Percentiles rank a stretch among this genome's conserved stretches.
These are phyloP conservation scores for Candida ficus DNA, from an alignment of 805 yeast species.

Conservation along the genomic window DNA sequence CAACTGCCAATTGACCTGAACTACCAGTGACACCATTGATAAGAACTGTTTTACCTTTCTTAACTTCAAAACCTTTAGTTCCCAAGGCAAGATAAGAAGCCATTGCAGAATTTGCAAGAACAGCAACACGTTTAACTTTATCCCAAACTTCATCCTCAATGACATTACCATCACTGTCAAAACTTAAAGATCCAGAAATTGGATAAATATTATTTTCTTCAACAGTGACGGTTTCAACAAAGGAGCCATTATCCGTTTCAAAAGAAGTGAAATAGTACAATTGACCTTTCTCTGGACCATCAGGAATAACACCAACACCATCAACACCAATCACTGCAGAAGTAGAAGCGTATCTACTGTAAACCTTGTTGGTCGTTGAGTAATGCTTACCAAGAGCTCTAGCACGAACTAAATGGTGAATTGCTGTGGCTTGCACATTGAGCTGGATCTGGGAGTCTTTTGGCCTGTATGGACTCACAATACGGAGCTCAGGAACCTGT, in stretches of 20 bases:
- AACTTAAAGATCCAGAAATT: neutral
- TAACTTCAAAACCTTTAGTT: neutral
- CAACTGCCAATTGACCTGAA: constrained; percentile 8
- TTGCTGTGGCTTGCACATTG: constrained; percentile 2
- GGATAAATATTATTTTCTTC: neutral
- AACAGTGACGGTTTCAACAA: constrained; percentile 6
- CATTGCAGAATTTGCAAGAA: constrained; percentile 10
- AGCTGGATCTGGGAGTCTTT: neutral
- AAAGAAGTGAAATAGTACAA: constrained; percentile 6
- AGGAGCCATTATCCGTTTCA: constrained; percentile 6
- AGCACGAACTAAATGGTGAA: constrained; percentile 9
- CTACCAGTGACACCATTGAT: constrained; percentile 12
- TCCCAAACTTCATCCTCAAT: neutral
- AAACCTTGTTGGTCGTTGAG: neutral
- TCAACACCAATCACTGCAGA: constrained; percentile 8
- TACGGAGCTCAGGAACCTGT: neutral
- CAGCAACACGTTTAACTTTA: constrained; percentile 5
- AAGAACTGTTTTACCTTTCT: neutral
- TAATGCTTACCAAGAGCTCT: constrained; percentile 9
- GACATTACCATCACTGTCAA: neutral
- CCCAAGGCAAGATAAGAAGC: constrained; percentile 9
- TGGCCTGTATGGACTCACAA: neutral
- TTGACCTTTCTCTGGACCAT: neutral
- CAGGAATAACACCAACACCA: constrained; percentile 1
- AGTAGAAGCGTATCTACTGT: neutral